Conservation (phyloP, 495 filamentous ascomycete genomes). For the Parathielavia appendiculata region DNA sequence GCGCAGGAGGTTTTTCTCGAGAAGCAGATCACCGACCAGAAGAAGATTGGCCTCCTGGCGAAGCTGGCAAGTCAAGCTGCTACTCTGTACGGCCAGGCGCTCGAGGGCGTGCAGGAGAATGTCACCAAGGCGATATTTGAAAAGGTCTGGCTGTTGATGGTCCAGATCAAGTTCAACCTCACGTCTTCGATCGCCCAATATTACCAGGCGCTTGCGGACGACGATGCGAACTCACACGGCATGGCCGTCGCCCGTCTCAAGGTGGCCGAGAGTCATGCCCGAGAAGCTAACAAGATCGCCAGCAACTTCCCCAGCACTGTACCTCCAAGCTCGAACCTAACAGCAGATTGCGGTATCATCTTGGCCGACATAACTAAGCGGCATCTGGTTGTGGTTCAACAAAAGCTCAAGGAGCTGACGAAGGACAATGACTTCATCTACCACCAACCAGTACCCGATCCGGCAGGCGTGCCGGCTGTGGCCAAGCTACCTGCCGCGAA, state of each 20-base stretch:
- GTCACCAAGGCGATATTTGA: conserved; percentile 89
- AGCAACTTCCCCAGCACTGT: conserved; percentile 75
- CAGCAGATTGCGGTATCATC: conserved; percentile 65
- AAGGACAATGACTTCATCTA: conserved; percentile 99
- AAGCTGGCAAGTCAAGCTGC: conserved; percentile 89
- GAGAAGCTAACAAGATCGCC: conserved; percentile 70
- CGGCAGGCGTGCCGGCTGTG: conserved; percentile 71
- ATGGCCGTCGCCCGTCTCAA: conserved; percentile 79
- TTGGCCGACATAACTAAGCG: conserved; percentile 78
- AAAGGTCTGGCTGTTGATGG: conserved; percentile 83
- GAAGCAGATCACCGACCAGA: conserved; percentile 88
- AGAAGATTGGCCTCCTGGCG: conserved; percentile 87
- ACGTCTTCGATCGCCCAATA: conserved; percentile 86
- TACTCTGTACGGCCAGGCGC: conserved; percentile 79
- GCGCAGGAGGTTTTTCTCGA: conserved; percentile 96
- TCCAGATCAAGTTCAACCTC: conserved; percentile 81
- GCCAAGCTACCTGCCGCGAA: conserved; percentile 96
- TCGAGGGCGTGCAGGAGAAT: conserved; percentile 88
- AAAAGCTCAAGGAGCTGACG: conserved; percentile 64
- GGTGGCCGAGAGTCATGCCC: conserved; percentile 67
- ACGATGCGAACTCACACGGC: conserved; percentile 82
- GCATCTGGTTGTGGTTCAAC: conserved; percentile 73
- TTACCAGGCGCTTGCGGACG: conserved; percentile 87
- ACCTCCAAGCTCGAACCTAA: conserved; percentile 76
- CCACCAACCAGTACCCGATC: conserved; percentile 82